Conservation (phyloP, 1,284 basidiomycete genomes). For the Ceratobasidium sp. region DNA sequence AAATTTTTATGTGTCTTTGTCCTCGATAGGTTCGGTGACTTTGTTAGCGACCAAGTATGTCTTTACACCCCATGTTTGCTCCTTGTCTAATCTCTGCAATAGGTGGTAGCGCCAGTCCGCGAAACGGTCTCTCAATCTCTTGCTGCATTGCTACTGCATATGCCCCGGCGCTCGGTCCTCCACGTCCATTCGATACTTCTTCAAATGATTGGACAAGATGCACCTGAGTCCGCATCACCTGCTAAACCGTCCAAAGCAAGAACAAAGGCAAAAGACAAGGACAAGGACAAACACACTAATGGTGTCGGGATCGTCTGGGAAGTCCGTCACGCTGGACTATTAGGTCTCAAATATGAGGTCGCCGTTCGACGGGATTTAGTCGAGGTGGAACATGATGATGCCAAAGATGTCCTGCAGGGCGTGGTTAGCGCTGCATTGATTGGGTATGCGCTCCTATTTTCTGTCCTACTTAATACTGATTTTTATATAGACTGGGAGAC, state of each 20-base stretch:
- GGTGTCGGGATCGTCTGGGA: conserved; percentile 84
- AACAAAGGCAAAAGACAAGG: conserved; percentile 51
- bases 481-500: conserved; percentile 74
- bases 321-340: conserved; percentile 93
- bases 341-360: conserved; percentile 98
- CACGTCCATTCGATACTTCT: conserved; percentile 86
- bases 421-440: conserved; percentile 88
- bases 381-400: conserved; percentile 52
- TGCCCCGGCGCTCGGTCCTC: conserved; percentile 77
- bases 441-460: conserved; percentile 63
- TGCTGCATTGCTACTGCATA: conserved; percentile 86
- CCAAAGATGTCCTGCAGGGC: conserved; percentile 67
- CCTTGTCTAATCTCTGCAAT: conserved; percentile 42
- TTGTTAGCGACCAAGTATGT: conserved; percentile 84
- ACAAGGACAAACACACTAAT: conserved; percentile 49
- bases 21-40: conserved; percentile 98
- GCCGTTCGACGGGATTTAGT: conserved; percentile 89
- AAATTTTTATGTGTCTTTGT: conserved; percentile 91
- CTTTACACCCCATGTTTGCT: conserved; percentile 48
- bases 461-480: conserved; percentile 19
- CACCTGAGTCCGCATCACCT: conserved; percentile 53
- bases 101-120: conserved; percentile 92
- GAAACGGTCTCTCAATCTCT: conserved; percentile 96
- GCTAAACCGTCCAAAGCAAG: conserved; percentile 45
- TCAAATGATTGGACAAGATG: conserved; percentile 93